Evolutionary conservation across 441 rosid species (phyloP), one percentile per base, ranked within the genome.

Genomic region (Arabidopsis lyrata): DNA sequence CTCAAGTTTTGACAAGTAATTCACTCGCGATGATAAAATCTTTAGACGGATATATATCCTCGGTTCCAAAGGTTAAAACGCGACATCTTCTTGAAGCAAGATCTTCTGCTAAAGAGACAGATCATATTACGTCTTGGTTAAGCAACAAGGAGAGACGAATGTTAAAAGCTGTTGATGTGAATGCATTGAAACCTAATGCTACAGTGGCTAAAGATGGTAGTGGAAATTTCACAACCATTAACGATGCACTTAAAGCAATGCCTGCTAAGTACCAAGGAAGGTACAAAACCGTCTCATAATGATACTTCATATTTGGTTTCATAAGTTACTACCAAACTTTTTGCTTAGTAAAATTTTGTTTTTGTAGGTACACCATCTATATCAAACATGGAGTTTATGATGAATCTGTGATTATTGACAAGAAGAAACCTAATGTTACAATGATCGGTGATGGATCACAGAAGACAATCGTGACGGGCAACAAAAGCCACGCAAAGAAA

Each of bases 371-470:
- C 47, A 63, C 80, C 59, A 89, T 93, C 77, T 88, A 83, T 71
- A 83, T 88, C 45, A 87, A 87, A 70, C 70, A 55, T 38, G 97
- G 97, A 79, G 50, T 84, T 63, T 93, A 89, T 42, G 91, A 87
- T 10, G 95, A 93, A 78, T 55, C 73, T 4, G 90, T 90, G 44
- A 66, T 65, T 5, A 71, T 93, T 49, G 76, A 83, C 18, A 87
- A 87, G 78, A 76, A 81, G 61, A 88, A 83, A 83, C 80, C 38
- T 11, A 91, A 89, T 61, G 55, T 89, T 39, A 87, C 92, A 31
- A 81, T 93, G 70, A 71, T 78, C 24, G 98, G 98, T 10, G 97
- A 89, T 66, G 97, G 97, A 77, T 91, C 96, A 8, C 87, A 87
- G 55, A 93, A 91, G 78, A 75, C 81, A 3, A 73, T 89, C 13